Conservation (phyloP, 2,329 filamentous ascomycete genomes). For the Corinectria fuckeliana region DNA sequence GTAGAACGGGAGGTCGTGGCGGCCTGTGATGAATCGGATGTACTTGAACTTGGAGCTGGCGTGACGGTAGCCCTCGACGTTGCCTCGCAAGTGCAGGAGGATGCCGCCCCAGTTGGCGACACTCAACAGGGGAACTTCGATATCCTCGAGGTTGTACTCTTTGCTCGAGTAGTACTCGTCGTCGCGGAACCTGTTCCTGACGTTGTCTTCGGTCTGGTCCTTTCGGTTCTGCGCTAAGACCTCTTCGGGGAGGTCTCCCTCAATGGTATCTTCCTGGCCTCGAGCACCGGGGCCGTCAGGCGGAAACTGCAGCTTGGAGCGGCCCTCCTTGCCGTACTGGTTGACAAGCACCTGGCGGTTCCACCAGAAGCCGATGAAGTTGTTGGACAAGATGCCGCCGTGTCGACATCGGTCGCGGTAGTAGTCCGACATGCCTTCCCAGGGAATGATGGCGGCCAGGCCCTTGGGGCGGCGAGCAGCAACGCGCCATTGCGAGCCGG, state of each 20-base stretch:
- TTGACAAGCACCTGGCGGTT: conserved; percentile 51
- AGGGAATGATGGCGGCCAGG: conserved; percentile 54
- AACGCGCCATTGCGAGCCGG: conserved; percentile 55
- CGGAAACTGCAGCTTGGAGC: conserved; percentile 11
- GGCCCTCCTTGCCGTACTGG: conserved; percentile 62
- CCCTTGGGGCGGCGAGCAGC: conserved; percentile 55
- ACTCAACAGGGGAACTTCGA: conserved; percentile 69
- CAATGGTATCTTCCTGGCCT: conserved; percentile 54
- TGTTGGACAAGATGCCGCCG: conserved; percentile 65
- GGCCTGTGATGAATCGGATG: conserved; percentile 71
- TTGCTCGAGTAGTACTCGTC: conserved; percentile 69
- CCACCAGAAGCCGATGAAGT: conserved; percentile 54
- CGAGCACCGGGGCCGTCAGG: conserved; percentile 14
- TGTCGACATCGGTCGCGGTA: conserved; percentile 65
- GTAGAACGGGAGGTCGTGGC: conserved; percentile 77
- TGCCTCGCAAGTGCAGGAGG: conserved; percentile 71
- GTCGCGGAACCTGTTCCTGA: conserved; percentile 63
- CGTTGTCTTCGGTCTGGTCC: conserved; percentile 56
- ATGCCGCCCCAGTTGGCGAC: conserved; percentile 78
- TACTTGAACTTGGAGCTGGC: conserved; percentile 73
- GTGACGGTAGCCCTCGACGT: conserved; percentile 68
- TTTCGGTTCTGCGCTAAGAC: conserved; percentile 55
- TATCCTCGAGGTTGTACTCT: conserved; percentile 69
- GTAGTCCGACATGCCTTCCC: conserved; percentile 61
- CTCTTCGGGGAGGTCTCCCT: conserved; percentile 63